Conservation (phyloP, 305 asterid species). For the Plantago rigida region DNA sequence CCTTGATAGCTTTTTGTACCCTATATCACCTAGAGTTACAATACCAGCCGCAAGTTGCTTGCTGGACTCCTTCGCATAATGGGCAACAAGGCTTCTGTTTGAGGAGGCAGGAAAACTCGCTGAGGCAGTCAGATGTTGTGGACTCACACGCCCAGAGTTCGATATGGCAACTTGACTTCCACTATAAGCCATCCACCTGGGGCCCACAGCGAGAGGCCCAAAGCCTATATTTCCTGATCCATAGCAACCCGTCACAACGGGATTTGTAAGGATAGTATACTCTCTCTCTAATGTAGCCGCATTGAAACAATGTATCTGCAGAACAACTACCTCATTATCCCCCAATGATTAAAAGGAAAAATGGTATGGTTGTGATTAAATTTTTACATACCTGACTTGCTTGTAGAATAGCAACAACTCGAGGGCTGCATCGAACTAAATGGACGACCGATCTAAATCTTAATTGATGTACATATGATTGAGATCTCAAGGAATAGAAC, state of each 20-base stretch:
- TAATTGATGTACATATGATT: slow-evolving; percentile 67
- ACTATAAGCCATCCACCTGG: slow-evolving; percentile 93
- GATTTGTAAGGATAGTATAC: slow-evolving; percentile 71
- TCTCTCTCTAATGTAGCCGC: slow-evolving; percentile 69
- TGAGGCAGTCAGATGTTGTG: slow-evolving; percentile 64
- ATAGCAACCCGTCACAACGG: slow-evolving; percentile 46
- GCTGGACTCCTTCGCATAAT: slow-evolving; percentile 91
- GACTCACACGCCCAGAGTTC: slow-evolving; percentile 59
- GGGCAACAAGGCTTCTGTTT: slow-evolving; percentile 83
- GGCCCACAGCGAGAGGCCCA: slow-evolving; percentile 94
- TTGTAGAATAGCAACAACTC: slow-evolving; percentile 71
- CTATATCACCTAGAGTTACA: slow-evolving; percentile 79
- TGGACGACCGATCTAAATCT: slow-evolving; percentile 79
- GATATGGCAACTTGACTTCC: slow-evolving; percentile 64
- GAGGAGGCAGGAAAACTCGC: slow-evolving; percentile 50
- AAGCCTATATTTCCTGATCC: slow-evolving; percentile 54
- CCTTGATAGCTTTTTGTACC: slow-evolving; percentile 74
- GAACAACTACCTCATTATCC: slow-evolving; percentile 18
- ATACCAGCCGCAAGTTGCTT: slow-evolving; percentile 90
- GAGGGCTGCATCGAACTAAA: slow-evolving; percentile 75
- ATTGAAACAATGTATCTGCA: slow-evolving; percentile 75
- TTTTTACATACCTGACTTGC: slow-evolving; percentile 61
- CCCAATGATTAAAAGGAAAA: slow-evolving; percentile 12
- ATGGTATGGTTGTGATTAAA: neutral
- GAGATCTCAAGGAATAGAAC: slow-evolving; percentile 77